phyloP scores from a whole-genome alignment of 75 land plant species.

The Picea glauca region DNA sequence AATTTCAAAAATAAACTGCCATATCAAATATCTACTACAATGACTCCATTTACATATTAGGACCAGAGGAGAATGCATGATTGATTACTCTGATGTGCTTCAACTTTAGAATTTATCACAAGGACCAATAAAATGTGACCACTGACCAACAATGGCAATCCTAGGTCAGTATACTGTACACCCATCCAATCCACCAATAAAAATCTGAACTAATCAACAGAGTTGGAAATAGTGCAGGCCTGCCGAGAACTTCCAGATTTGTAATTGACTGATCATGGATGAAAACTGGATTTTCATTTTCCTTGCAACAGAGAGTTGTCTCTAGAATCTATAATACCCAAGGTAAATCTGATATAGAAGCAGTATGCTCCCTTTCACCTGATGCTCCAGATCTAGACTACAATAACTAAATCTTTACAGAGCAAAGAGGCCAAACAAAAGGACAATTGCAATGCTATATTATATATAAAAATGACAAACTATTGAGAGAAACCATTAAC shows the following conservation, averaged over 20 bases:
- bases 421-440: background rate
- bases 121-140: no score
- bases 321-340: no score
- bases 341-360: background rate
- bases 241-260: background rate
- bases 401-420: background rate
- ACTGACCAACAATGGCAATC: no score
- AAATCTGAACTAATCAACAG: background rate
- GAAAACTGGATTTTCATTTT: no score
- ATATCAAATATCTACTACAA: background rate
- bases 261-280: no score
- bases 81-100: no score
- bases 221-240: background rate
- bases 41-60: background rate
- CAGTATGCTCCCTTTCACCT: background rate
- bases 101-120: no score
- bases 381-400: background rate
- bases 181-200: background rate
- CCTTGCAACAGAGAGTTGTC: no score
- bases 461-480: no score
- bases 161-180: background rate
- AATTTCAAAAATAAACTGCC: background rate
- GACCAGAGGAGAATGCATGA: no score
- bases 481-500: no score
- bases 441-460: no score